Percentiles rank a stretch among this genome's conserved stretches.
phyloP scores from a whole-genome alignment of 2,329 filamentous ascomycete genomes.

The Fusarium torulosum region DNA sequence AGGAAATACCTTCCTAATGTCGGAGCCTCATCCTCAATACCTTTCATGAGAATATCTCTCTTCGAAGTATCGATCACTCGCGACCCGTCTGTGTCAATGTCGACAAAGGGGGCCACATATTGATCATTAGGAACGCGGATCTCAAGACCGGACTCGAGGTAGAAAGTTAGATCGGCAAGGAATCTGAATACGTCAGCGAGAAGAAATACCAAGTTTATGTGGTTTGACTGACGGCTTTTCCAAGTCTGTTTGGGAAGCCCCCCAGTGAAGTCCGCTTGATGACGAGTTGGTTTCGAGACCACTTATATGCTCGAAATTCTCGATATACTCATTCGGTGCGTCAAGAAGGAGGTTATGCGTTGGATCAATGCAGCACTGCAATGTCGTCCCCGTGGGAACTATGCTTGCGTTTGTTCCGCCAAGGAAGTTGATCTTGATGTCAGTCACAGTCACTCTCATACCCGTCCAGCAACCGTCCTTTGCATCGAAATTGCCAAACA shows the following conservation, averaged over 20 bases:
- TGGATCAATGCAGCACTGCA: slow-evolving; percentile 50
- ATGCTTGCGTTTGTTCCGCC: slow-evolving; percentile 48
- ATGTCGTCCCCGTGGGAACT: slow-evolving; percentile 39
- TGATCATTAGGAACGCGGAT: slow-evolving; percentile 50
- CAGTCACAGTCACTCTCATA: slow-evolving; percentile 41
- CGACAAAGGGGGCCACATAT: slow-evolving; percentile 48
- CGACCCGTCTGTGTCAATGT: slow-evolving; percentile 46
- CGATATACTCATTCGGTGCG: slow-evolving; percentile 37
- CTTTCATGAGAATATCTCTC: slow-evolving; percentile 47
- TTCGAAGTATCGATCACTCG: slow-evolving; percentile 26
- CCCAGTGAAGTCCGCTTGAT: slow-evolving; percentile 36
- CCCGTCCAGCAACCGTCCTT: slow-evolving; percentile 40
- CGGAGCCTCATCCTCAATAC: slow-evolving; percentile 31
- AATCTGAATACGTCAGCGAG: slow-evolving; percentile 30
- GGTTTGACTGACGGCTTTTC: slow-evolving; percentile 18
- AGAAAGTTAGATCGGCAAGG: slow-evolving; percentile 49
- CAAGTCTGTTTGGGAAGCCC: slow-evolving; percentile 27
- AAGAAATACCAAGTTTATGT: rapidly evolving
- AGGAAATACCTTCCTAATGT: slow-evolving; percentile 53
- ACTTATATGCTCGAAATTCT: slow-evolving; percentile 38
- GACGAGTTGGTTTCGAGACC: slow-evolving; percentile 2
- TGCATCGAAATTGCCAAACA: slow-evolving; percentile 31
- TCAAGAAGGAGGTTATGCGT: slow-evolving; percentile 50
- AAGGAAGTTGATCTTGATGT: slow-evolving; percentile 47
- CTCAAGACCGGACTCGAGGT: slow-evolving; percentile 46